Evolutionary conservation across 2,329 filamentous ascomycete genomes (phyloP).

Genomic region (Epichloe hybrida): DNA sequence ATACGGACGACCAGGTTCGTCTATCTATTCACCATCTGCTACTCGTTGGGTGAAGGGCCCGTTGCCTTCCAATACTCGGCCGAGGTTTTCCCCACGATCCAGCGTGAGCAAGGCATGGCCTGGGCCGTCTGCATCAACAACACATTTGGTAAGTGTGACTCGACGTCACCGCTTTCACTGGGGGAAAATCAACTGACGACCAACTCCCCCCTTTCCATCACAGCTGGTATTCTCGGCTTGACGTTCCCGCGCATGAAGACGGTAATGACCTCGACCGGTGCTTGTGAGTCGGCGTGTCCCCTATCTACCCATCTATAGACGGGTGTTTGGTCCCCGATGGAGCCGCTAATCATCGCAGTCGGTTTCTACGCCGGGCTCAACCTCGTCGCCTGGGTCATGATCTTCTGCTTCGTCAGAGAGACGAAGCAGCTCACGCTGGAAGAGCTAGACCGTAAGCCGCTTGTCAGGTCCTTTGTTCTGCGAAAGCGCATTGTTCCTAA

Average conservation of each 20-base stretch:
- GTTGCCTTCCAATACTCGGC: constrained; percentile 52
- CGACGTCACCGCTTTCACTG: no score
- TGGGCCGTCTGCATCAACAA: constrained; percentile 37
- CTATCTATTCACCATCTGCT: constrained; percentile 16
- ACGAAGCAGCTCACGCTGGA: constrained; percentile 35
- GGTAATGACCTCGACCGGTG: constrained; percentile 19
- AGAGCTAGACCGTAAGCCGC: constrained; percentile 19
- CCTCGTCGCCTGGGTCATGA: constrained; percentile 28
- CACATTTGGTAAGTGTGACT: constrained; percentile 11
- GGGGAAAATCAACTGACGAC: not conserved
- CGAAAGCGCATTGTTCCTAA: not conserved
- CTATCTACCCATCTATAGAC: not conserved
- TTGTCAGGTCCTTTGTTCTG: not conserved
- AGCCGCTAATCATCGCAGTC: constrained; percentile 5
- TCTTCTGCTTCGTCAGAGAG: constrained; percentile 34
- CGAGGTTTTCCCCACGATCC: constrained; percentile 52
- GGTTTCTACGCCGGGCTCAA: constrained; percentile 34
- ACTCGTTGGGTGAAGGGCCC: constrained; percentile 39
- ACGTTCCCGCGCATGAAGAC: constrained; percentile 34
- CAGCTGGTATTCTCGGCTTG: constrained; percentile 17
- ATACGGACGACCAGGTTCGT: constrained; percentile 9
- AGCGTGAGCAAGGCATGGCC: constrained; percentile 54
- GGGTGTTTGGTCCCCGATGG: no score
- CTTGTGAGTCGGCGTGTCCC: constrained; percentile 11
- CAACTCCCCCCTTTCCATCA: no score